A percentile compares a stretch with the other conserved stretches of the same genome.
These are phyloP conservation scores for Ambrosia artemisiifolia DNA, from an alignment of 129 eudicot genomes.

Conservation along the genomic window DNA sequence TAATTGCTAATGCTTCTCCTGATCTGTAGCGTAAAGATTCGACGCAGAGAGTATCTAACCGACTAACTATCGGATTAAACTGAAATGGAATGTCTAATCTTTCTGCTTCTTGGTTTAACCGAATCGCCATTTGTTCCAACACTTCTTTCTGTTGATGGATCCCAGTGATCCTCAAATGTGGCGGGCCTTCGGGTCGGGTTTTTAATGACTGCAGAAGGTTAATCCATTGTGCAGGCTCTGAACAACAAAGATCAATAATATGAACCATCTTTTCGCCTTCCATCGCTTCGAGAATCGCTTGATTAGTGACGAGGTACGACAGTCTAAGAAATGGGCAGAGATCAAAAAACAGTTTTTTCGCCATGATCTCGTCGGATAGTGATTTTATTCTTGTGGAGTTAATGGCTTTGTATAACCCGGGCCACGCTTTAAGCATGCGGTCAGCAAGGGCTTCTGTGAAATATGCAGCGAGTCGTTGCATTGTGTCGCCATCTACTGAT, in stretches of 20 bases:
- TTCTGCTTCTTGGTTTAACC: constrained; percentile 69
- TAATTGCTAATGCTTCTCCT: constrained; percentile 84
- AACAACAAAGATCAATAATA: constrained; percentile 62
- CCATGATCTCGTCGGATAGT: constrained; percentile 47
- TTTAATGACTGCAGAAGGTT: constrained; percentile 54
- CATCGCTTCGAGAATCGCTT: constrained; percentile 82
- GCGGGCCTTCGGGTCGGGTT: constrained; percentile 72
- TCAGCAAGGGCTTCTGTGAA: constrained; percentile 87
- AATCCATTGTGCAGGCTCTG: constrained; percentile 81
- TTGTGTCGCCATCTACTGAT: constrained; percentile 69
- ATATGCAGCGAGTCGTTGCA: constrained; percentile 80
- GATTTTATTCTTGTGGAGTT: constrained; percentile 51
- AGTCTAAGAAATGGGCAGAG: constrained; percentile 66
- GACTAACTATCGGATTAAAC: constrained; percentile 54
- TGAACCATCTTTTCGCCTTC: constrained; percentile 86
- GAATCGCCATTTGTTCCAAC: constrained; percentile 61
- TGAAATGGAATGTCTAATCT: constrained; percentile 80
- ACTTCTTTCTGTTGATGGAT: constrained; percentile 70
- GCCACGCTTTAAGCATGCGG: constrained; percentile 68
- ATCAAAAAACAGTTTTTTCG: constrained; percentile 58
- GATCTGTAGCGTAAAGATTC: constrained; percentile 57
- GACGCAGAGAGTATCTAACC: constrained; percentile 56
- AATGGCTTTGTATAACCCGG: constrained; percentile 77
- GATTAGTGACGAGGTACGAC: constrained; percentile 68
- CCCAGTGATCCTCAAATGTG: constrained; percentile 79